Base-by-base conservation (phyloP, 169 alveolate genomes). In the Plasmodium adleri region DNA sequence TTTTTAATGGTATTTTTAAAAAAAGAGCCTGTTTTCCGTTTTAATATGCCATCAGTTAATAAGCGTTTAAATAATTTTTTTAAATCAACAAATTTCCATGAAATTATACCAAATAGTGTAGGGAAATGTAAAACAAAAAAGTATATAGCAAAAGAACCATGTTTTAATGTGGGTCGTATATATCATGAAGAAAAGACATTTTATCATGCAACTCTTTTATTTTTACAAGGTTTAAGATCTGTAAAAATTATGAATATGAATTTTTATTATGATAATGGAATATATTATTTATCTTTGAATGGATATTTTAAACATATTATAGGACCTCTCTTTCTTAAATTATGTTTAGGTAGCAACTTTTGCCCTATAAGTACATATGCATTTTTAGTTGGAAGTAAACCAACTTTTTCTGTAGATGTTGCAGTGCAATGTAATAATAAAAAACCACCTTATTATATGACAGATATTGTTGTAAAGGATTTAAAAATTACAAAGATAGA, bases 301-400 rank as follows among this genome's bases (percentile, higher is more conserved):
- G 91, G 91, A 0, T 58, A 68, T 58, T 83, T 83, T 58, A 83
- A 67, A 49, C 83, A 83, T 83, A 83, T 83, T 22, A 54, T 54
- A n/a, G 91, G 91, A 1, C 91, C 91, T 1, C 50, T 83, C 12
- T 83, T 83, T 58, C 56, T 83, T 22, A 83, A 83, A 62, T 43
- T 83, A 9, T 83, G 91, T 45, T 26, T 83, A 20, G 91, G 91
- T 32, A 17, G 83, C 0, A 83, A 68, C 17, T 83, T 83, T 28
- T 83, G 91, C n/a, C 91, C 91, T 2, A 67, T 83, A n/a, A 83
- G 85, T 13, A 83, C 91, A 10, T 67, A 83, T 50, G 83, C 85
- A 15, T 83, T 39, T 26, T 72, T 83, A 26, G 22, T 83, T 7
- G 91, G 91, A 56, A 68, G 54, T 28, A 83, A 50, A 52, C 85